Base-by-base conservation (phyloP, 768 basidiomycete genomes). In the Collybia sordida region DNA sequence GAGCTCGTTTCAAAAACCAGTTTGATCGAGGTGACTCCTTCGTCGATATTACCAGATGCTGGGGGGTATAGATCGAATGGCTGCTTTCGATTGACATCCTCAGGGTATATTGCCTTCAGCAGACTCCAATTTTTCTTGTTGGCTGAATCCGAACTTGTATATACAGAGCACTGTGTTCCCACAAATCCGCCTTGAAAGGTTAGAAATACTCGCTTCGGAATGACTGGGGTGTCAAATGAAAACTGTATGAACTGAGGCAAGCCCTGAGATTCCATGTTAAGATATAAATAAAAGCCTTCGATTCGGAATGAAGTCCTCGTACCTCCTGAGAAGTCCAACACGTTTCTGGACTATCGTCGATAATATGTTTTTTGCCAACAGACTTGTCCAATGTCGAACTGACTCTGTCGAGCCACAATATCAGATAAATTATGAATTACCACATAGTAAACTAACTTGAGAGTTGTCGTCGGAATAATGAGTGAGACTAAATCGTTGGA, bases 181-280 rank as follows among this genome's bases (percentile, higher is more conserved):
- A 86, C 91, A 63, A 93, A 93, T 1, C 90, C 90, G 12, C 90
- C 90, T 72, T 93, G 90, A 60, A 93, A 93, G 1, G 86, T 90
- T 54, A 91, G 53, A 17, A 69, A 71, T 15, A 91, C 55, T 21
- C 70, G 72, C 53, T 69, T 74, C 3, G 87, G 88, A 28, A 77
- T 57, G n/a, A 88, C 80, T 42, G 64, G 74, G 5, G 66, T 58
- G 5, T 70, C 38, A 57, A 92, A 93, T 3, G 65, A 64, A 22
- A 91, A 66, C 46, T 89, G 87, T 53, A 93, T 78, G 56, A 72
- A 84, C 69, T 92, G 90, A 1, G 88, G 89, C 9, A 84, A 72
- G 19, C 89, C 89, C 90, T 92, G 56, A n/a, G 38, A 11, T 11
- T 18, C 9, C n/a, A 27, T 40, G 6, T 18, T 23, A n/a, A 2